A percentile compares a stretch with the other conserved stretches of the same genome.
Conservation (phyloP, 2,329 filamentous ascomycete genomes). For the Microdochium bolleyi region DNA sequence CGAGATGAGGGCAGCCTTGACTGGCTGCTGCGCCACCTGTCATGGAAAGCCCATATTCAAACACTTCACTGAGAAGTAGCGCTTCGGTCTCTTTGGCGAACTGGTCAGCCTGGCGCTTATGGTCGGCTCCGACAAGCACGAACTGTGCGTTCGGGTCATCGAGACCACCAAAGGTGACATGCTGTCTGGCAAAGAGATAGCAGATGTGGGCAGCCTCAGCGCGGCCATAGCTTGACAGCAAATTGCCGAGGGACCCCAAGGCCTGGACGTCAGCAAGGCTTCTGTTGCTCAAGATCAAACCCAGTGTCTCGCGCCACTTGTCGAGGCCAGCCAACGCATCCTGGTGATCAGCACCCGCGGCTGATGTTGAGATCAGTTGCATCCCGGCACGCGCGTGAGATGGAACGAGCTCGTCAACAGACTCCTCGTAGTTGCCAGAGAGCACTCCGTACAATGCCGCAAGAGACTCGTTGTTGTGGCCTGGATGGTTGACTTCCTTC, state of each 20-base stretch:
- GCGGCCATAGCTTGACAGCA: slow-evolving; percentile 79
- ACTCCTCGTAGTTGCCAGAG: slow-evolving; percentile 89
- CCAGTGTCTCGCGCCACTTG: slow-evolving; percentile 87
- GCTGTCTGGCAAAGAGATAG: slow-evolving; percentile 73
- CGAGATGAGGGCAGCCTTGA: slow-evolving; percentile 67
- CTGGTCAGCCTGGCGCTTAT: slow-evolving; percentile 60
- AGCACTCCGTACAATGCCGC: slow-evolving; percentile 90
- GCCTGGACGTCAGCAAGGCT: slow-evolving; percentile 72
- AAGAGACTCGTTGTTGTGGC: slow-evolving; percentile 76
- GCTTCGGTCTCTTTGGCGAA: slow-evolving; percentile 76
- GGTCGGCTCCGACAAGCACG: slow-evolving; percentile 79
- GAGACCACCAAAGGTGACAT: slow-evolving; percentile 68
- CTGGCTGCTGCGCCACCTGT: slow-evolving; percentile 46
- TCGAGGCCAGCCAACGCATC: slow-evolving; percentile 80
- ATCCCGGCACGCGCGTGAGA: slow-evolving; percentile 86
- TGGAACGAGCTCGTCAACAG: slow-evolving; percentile 90
- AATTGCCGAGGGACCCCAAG: slow-evolving; percentile 69
- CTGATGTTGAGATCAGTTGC: slow-evolving; percentile 76
- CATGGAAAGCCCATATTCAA: slow-evolving; percentile 81
- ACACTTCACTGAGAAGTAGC: slow-evolving; percentile 90
- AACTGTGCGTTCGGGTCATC: slow-evolving; percentile 76
- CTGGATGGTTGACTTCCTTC: slow-evolving; percentile 80
- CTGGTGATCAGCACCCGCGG: slow-evolving; percentile 50
- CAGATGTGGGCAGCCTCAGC: slow-evolving; percentile 91
- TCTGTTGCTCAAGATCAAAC: slow-evolving; percentile 80